A percentile compares a stretch with the other conserved stretches of the same genome.
phyloP scores from a whole-genome alignment of 2,329 filamentous ascomycete species.

The Fusarium miscanthi region DNA sequence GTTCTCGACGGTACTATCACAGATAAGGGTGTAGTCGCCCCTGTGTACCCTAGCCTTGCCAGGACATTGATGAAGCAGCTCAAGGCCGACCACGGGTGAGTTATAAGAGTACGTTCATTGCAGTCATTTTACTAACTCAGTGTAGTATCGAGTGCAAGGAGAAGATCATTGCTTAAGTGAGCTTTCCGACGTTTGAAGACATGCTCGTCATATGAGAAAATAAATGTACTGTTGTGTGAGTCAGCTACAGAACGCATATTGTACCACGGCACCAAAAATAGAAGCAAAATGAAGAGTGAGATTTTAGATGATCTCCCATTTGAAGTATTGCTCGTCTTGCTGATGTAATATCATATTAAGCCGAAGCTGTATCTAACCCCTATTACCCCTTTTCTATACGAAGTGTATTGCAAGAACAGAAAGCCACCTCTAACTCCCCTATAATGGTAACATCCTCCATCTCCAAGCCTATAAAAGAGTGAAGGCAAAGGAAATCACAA shows the following conservation, averaged over 20 bases:
- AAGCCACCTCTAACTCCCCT: background rate
- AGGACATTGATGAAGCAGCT: constrained; percentile 81
- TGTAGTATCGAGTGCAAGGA: constrained; percentile 29
- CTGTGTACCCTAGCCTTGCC: constrained; percentile 78
- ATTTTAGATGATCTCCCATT: background rate
- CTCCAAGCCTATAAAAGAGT: constrained; percentile 18
- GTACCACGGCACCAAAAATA: constrained; percentile 9
- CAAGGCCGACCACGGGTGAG: constrained; percentile 75
- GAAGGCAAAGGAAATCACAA: background rate
- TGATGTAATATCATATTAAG: constrained; percentile 28
- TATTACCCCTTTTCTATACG: constrained; percentile 29
- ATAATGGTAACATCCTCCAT: background rate
- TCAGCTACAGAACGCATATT: background rate
- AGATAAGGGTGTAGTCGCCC: constrained; percentile 80
- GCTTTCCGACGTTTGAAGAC: background rate
- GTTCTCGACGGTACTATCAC: constrained; percentile 79
- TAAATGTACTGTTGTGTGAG: background rate
- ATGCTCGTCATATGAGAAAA: background rate
- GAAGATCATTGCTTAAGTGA: constrained; percentile 29
- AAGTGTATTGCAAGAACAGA: constrained; percentile 4
- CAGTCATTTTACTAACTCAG: background rate
- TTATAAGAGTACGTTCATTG: background rate
- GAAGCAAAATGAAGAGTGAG: constrained; percentile 15
- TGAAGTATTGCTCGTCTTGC: background rate
- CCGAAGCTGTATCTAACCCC: constrained; percentile 1